Evolutionary conservation across 2,329 filamentous ascomycete genomes (phyloP).

Genomic region (Pyricularia sp.): DNA sequence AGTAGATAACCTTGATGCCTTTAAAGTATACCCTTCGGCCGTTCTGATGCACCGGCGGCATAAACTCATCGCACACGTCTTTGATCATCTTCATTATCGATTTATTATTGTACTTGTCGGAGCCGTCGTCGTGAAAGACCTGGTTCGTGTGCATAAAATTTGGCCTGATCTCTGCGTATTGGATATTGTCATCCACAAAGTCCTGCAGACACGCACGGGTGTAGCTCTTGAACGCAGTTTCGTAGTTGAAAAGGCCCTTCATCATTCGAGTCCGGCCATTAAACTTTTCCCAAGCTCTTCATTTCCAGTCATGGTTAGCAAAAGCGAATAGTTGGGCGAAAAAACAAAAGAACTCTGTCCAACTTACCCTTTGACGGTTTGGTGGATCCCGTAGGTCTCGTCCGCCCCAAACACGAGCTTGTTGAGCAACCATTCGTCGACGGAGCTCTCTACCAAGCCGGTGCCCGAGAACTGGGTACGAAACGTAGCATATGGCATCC

Average conservation of each 20-base stretch:
- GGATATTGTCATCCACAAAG: conserved; percentile 55
- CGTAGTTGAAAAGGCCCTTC: conserved; percentile 63
- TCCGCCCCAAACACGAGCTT: conserved; percentile 55
- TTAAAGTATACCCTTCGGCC: conserved; percentile 37
- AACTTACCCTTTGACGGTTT: conserved; percentile 44
- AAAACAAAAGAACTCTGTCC: neutral
- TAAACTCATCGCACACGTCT: conserved; percentile 41
- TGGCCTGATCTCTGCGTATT: conserved; percentile 62
- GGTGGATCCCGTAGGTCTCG: conserved; percentile 44
- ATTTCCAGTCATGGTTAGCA: conserved; percentile 10
- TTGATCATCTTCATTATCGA: conserved; percentile 54
- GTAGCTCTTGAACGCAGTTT: conserved; percentile 51
- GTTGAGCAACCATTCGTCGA: conserved; percentile 44
- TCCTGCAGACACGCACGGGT: conserved; percentile 49
- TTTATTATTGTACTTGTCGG: conserved; percentile 38
- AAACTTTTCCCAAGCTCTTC: conserved; percentile 51
- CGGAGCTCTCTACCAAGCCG: conserved; percentile 14
- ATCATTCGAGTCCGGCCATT: conserved; percentile 62
- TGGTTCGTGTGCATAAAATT: conserved; percentile 58
- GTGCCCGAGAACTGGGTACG: conserved; percentile 22
- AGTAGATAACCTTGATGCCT: conserved; percentile 63
- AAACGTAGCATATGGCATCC: conserved; percentile 35
- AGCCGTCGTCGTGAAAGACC: conserved; percentile 50
- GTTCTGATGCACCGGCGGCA: conserved; percentile 10
- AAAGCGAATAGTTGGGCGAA: neutral